Evolutionary conservation across 306 rosid species (phyloP), one percentile per base, ranked within the genome.

Genomic region (Arachis stenosperma): DNA sequence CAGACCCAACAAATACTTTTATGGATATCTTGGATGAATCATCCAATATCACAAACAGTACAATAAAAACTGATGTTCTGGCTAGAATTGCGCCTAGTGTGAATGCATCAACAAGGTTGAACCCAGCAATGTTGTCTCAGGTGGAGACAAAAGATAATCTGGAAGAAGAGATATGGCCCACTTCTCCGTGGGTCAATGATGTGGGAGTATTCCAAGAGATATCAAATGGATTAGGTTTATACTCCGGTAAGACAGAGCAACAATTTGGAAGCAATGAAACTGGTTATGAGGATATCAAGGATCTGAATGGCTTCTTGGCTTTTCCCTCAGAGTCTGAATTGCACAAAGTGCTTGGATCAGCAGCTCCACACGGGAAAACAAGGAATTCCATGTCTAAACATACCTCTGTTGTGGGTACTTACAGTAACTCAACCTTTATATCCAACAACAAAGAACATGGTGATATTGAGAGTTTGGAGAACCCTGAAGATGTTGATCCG

Each of bases 301-400:
- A 47, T 59, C 52, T 46, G 68, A 69, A 74, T n/a, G 76, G 64
- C 76, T 73, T 73, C 64, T 77, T 75, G 65, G 73, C 73, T 60
- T 83, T 86, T 75, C 88, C 89, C 7, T 67, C 81, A 4, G 88
- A 76, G 60, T 74, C 77, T 70, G 97, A 85, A 77, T 87, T 88
- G 78, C 87, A 84, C 75, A 70, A 78, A 82, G 89, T 86, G 70
- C 84, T 86, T 78, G 92, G 85, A 51, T 74, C 87, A 62, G 42
- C 87, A 62, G 42, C 74, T 81, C 53, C 76, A 33, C 77, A 67
- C 78, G 14, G 55, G 30, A 75, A 69, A n/a, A 43, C 80, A 9
- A n/a, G 68, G 52, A 88, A 84, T 52, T 68, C 73, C 53, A 22
- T 77, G 51, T 52, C 43, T 10, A 59, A 82, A 75, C 70, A 79